phyloP scores from a whole-genome alignment of 2,329 filamentous ascomycete species.

The Pleochaeta shiraiana region DNA sequence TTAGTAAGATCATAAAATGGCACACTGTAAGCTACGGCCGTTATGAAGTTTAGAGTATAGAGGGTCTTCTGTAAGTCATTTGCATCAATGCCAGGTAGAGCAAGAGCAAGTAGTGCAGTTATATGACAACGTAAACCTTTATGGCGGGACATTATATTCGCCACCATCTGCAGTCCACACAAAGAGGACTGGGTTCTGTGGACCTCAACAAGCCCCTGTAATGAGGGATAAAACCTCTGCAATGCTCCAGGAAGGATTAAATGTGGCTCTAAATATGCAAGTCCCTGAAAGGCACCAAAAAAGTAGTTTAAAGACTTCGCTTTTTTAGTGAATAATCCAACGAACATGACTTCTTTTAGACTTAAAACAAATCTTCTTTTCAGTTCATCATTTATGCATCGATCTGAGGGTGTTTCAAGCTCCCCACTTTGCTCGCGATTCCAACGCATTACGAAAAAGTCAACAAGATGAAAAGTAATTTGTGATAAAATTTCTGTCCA shows the following conservation, averaged over 20 bases:
- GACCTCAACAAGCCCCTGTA: conserved; percentile 92
- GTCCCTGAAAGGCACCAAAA: conserved; percentile 67
- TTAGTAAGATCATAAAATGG: conserved; percentile 68
- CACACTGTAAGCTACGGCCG: conserved; percentile 89
- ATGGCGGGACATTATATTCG: conserved; percentile 72
- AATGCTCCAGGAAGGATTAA: conserved; percentile 82
- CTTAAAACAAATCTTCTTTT: conserved; percentile 79
- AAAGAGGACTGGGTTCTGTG: conserved; percentile 90
- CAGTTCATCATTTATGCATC: conserved; percentile 57
- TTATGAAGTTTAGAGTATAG: conserved; percentile 85
- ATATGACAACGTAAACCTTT: conserved; percentile 97
- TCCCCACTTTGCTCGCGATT: conserved; percentile 88
- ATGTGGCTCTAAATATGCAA: conserved; percentile 79
- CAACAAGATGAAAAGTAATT: conserved; percentile 75
- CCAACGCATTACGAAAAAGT: conserved; percentile 96
- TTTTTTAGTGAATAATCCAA: conserved; percentile 96
- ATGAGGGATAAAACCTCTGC: conserved; percentile 88
- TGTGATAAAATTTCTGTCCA: conserved; percentile 88
- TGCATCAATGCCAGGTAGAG: conserved; percentile 86
- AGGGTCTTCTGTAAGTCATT: conserved; percentile 96
- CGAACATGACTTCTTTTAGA: conserved; percentile 82
- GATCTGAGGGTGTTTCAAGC: conserved; percentile 61
- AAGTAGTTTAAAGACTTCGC: conserved; percentile 81
- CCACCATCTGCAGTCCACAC: conserved; percentile 76
- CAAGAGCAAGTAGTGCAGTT: conserved; percentile 78